Evolutionary conservation across 2,329 filamentous ascomycete genomes (phyloP).

Genomic region (Davidsoniella virescens): DNA sequence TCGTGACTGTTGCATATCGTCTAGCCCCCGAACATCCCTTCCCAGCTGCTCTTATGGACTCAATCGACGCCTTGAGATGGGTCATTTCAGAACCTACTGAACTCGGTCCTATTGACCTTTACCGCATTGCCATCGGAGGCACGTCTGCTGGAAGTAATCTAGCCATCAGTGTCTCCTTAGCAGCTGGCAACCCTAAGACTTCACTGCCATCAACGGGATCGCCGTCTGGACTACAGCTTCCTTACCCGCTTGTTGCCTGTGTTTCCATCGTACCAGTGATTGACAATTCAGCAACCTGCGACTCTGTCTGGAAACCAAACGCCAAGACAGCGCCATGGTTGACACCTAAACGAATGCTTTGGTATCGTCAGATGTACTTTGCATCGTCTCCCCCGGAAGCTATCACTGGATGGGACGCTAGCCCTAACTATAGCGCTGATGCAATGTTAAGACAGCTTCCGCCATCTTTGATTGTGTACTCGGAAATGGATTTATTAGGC

Average conservation of each 20-base stretch:
- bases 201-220: too few species aligned
- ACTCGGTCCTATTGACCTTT: conserved; percentile 25
- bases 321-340: conserved; percentile 19
- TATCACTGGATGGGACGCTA: too few species aligned
- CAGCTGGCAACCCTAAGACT: background rate
- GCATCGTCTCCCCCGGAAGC: too few species aligned
- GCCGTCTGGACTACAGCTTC: too few species aligned
- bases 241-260: background rate
- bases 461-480: too few species aligned
- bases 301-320: conserved; percentile 12
- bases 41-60: conserved; percentile 28
- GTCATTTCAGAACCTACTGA: conserved; percentile 27
- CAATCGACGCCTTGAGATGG: conserved; percentile 26
- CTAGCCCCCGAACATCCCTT: conserved; percentile 30
- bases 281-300: conserved; percentile 20
- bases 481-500: too few species aligned
- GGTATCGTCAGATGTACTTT: conserved; percentile 23
- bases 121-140: conserved; percentile 27
- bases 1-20: conserved; percentile 33
- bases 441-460: too few species aligned
- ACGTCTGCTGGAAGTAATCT: conserved; percentile 37
- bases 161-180: conserved; percentile 22
- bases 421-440: too few species aligned
- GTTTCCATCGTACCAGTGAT: conserved; percentile 20
- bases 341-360: conserved; percentile 20